A percentile compares a stretch with the other conserved stretches of the same genome.
Evolutionary conservation across 306 rosid species (phyloP).

Genomic region (Dryas alaskensis): DNA sequence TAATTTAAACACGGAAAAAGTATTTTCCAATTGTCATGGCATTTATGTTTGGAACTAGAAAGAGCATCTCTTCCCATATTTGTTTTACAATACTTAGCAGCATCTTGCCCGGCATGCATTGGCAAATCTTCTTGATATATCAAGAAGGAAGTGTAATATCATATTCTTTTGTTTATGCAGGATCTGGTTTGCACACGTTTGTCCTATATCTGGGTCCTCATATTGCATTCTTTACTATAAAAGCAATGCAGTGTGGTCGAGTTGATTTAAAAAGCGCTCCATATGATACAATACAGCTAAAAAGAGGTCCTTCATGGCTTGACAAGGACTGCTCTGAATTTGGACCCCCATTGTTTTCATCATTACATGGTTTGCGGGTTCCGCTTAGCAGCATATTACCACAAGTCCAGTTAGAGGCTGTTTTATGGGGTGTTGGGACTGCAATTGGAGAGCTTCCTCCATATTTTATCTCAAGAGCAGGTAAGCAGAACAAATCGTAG

Average conservation of each 20-base stretch:
- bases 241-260: conserved; percentile 94
- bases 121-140: background rate
- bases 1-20: conserved; percentile 10
- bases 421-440: conserved; percentile 96
- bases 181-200: conserved; percentile 99
- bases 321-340: conserved; percentile 82
- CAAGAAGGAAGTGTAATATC: conserved; percentile 9
- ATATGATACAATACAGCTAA: conserved; percentile 87
- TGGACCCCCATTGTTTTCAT: conserved; percentile 71
- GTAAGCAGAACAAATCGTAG: conserved; percentile 36
- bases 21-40: conserved; percentile 12
- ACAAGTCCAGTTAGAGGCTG: conserved; percentile 88
- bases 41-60: conserved; percentile 19
- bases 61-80: conserved; percentile 11
- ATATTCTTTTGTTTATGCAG: conserved; percentile 39
- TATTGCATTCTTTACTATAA: conserved; percentile 84
- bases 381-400: conserved; percentile 85
- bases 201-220: conserved; percentile 98
- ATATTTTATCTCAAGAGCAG: conserved; percentile 97
- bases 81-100: background rate
- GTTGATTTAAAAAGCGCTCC: conserved; percentile 92
- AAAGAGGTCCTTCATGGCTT: conserved; percentile 91
- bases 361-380: conserved; percentile 59
- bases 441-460: conserved; percentile 99
- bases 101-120: background rate